Conservation (phyloP, 768 basidiomycete species). For the Mycena chlorophos region DNA sequence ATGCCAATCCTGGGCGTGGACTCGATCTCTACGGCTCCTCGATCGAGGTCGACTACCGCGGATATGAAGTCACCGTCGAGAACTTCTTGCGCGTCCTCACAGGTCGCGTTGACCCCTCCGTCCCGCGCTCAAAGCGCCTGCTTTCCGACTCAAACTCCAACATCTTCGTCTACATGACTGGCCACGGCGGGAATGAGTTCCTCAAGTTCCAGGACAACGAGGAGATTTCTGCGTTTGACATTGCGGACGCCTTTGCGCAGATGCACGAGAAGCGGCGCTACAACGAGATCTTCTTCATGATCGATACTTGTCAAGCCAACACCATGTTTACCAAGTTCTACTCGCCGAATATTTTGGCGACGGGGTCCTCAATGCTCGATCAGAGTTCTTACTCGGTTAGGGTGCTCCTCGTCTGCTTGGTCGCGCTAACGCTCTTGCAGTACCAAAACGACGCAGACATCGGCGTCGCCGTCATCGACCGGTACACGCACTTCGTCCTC, state of each 20-base stretch:
- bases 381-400: slow-evolving; percentile 94
- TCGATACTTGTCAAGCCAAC: slow-evolving; percentile 97
- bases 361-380: slow-evolving; percentile 78
- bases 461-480: slow-evolving; percentile 94
- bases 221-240: slow-evolving; percentile 93
- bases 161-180: slow-evolving; percentile 97
- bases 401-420: slow-evolving; percentile 2
- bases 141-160: slow-evolving; percentile 89
- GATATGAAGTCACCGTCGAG: slow-evolving; percentile 97
- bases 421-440: slow-evolving; percentile 40
- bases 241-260: slow-evolving; percentile 98
- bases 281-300: slow-evolving; percentile 97
- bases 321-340: slow-evolving; percentile 93
- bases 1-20: slow-evolving; percentile 77
- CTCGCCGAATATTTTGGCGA: slow-evolving; percentile 90
- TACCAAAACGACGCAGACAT: slow-evolving; percentile 93
- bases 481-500: slow-evolving; percentile 89
- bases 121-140: slow-evolving; percentile 90
- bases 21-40: slow-evolving; percentile 94
- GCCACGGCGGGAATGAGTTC: slow-evolving; percentile 97
- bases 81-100: slow-evolving; percentile 91
- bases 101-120: slow-evolving; percentile 84
- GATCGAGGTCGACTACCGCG: slow-evolving; percentile 97
- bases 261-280: slow-evolving; percentile 98
- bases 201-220: slow-evolving; percentile 99